Base-by-base conservation (phyloP, 768 basidiomycete genomes). In the Trametes maxima region DNA sequence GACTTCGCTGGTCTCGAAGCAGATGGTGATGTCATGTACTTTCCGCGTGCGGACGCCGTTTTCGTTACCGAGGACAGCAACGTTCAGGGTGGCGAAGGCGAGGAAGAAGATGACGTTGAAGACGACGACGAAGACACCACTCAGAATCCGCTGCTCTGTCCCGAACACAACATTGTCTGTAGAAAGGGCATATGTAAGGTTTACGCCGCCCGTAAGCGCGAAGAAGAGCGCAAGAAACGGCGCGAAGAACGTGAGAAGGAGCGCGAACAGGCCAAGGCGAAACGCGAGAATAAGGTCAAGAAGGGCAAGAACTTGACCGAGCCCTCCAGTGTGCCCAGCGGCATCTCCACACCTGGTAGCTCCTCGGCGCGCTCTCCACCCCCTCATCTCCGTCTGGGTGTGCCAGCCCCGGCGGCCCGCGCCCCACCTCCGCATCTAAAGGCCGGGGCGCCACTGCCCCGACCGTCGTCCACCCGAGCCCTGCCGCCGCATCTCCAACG, bases 111-210 rank as follows among this genome's bases (percentile, higher is more conserved):
- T 5, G 48, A 59, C 12, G 42, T n/a, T 14, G 35, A 37, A 2
- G 58, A 47, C 10, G 25, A 28, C 24, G 56, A 43, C 45, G 13
- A 40, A 8, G 40, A 49, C 12, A 42, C 28, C 36, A 42, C 28
- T 3, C 28, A 51, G 33, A 36, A 54, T 17, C n/a, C 24, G 35
- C 10, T 22, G 13, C 7, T 57, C 25, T 77, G 76, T 61, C 63
- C 57, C 1, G 73, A 70, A 28, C 77, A 78, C 47, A 73, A 74
- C 11, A 44, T 62, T 25, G 68, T 76, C 14, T 77, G 76, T 66
- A 74, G 66, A 59, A 75, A 74, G 62, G 74, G 76, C 54, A 77
- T 77, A 46, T 77, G 76, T 37, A 55, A 50, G 51, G 72, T 72
- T 58, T 74, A 75, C 47, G 73, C 72, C 2, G 66, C n/a, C 35